Percentiles rank a stretch among this genome's conserved stretches.
These are phyloP conservation scores for Pseudisothecium myosuroides DNA, from an alignment of 225 moss, liverwort and hornwort genomes.

Conservation along the genomic window DNA sequence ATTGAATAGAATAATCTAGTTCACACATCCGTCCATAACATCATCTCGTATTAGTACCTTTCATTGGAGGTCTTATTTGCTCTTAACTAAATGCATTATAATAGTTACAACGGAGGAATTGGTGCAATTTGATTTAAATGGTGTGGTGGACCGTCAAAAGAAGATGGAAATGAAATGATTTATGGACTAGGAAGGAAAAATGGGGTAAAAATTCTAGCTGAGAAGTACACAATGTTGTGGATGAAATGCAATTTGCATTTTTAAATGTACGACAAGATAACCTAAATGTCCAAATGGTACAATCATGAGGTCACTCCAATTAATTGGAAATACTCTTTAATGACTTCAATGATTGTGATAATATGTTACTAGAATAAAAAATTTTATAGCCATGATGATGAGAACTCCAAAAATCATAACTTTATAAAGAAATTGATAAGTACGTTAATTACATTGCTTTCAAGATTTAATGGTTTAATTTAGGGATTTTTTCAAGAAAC, in stretches of 20 bases:
- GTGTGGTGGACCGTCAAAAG: fast-evolving
- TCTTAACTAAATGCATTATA: not conserved
- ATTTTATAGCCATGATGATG: not conserved
- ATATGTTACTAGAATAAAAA: not conserved
- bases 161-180: not conserved
- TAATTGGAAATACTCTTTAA: not conserved
- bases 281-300: not conserved
- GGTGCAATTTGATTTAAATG: not conserved
- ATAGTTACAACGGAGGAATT: not conserved
- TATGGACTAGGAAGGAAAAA: too few species aligned
- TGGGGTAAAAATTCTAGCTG: fast-evolving
- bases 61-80: not conserved
- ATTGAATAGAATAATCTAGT: not conserved
- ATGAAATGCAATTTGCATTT: not conserved
- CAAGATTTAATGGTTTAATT: not conserved
- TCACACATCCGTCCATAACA: not conserved
- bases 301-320: not conserved
- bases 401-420: not conserved
- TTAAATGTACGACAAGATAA: not conserved
- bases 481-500: not conserved
- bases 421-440: not conserved
- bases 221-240: fast-evolving
- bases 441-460: not conserved
- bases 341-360: not conserved
- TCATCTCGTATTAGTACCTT: not conserved